phyloP scores from a whole-genome alignment of 768 basidiomycete genomes.

The Mycena floridula region DNA sequence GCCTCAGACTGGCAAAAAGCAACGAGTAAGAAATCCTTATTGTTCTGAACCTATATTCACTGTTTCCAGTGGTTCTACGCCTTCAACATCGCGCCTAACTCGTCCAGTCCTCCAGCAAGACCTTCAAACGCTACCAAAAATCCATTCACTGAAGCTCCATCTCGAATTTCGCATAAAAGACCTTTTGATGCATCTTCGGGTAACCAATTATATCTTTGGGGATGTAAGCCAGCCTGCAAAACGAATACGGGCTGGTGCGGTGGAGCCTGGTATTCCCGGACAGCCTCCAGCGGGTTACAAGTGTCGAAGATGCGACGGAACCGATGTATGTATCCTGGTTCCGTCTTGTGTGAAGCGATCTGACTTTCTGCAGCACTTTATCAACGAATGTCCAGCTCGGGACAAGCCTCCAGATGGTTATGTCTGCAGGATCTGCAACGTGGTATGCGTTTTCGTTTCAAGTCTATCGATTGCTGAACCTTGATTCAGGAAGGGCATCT shows the following conservation, averaged over 20 bases:
- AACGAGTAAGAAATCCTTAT: slow-evolving; percentile 51
- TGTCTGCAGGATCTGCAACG: slow-evolving; percentile 79
- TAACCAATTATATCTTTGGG: slow-evolving; percentile 69
- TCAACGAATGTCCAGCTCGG: slow-evolving; percentile 70
- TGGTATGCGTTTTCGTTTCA: slow-evolving; percentile 31
- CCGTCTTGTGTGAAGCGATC: slow-evolving; percentile 1
- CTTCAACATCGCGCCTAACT: slow-evolving; percentile 69
- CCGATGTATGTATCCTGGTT: slow-evolving; percentile 43
- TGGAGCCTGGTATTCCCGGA: slow-evolving; percentile 36
- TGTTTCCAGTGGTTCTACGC: slow-evolving; percentile 90
- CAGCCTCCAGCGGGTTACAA: slow-evolving; percentile 70
- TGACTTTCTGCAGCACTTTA: slow-evolving; percentile 52
- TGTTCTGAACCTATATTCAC: slow-evolving; percentile 1
- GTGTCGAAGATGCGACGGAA: slow-evolving; percentile 71
- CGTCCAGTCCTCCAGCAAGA: slow-evolving; percentile 27
- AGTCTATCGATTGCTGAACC: slow-evolving; percentile 1
- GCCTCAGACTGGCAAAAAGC: slow-evolving; percentile 62
- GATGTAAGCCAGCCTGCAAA: slow-evolving; percentile 52
- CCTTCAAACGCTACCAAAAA: slow-evolving; percentile 68
- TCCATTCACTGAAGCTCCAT: slow-evolving; percentile 47
- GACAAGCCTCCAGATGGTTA: slow-evolving; percentile 79
- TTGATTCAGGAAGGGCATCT: slow-evolving; percentile 68
- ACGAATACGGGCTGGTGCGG: slow-evolving; percentile 48
- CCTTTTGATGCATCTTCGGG: slow-evolving; percentile 35
- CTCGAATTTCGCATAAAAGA: slow-evolving; percentile 43